These are phyloP conservation scores for Plectosphaerella sp. DNA, from an alignment of 2,329 filamentous ascomycete species.

Conservation along the genomic window DNA sequence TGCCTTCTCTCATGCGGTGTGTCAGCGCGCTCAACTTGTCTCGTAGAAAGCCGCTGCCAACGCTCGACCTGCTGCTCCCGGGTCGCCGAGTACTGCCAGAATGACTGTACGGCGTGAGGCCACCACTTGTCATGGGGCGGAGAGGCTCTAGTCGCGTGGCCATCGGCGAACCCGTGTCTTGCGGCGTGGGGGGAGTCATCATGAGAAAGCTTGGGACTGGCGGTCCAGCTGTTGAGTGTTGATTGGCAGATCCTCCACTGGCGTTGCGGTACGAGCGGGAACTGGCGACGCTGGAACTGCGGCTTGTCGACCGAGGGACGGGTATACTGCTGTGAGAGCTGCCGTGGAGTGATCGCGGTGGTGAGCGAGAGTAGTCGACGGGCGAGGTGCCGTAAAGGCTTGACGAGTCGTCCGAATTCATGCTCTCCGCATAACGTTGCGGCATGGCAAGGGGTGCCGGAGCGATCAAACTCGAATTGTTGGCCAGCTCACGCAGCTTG, in stretches of 20 bases:
- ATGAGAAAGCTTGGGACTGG: slow-evolving; percentile 35
- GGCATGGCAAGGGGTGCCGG: slow-evolving; percentile 25
- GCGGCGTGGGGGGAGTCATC: slow-evolving; percentile 43
- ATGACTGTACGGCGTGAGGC: slow-evolving; percentile 13
- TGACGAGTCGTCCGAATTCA: slow-evolving; percentile 53
- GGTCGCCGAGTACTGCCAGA: slow-evolving; percentile 4
- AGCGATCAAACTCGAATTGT: slow-evolving; percentile 61
- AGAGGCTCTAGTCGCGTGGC: slow-evolving; percentile 14
- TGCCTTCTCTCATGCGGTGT: slow-evolving; percentile 15
- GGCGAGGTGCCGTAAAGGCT: slow-evolving; percentile 49
- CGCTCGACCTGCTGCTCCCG: slow-evolving; percentile 16
- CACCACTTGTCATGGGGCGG: slow-evolving; percentile 16
- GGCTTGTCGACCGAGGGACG: slow-evolving; percentile 38
- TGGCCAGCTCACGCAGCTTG: slow-evolving; percentile 75
- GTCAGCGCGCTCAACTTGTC: slow-evolving; percentile 28
- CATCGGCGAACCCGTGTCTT: slow-evolving; percentile 11
- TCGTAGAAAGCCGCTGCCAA: slow-evolving; percentile 24
- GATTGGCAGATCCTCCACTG: slow-evolving; percentile 19
- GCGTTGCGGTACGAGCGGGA: slow-evolving; percentile 32
- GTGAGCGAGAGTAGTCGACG: slow-evolving; percentile 55
- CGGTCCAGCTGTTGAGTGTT: slow-evolving; percentile 13
- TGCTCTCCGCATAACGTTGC: slow-evolving; percentile 33
- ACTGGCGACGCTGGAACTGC: slow-evolving; percentile 49
- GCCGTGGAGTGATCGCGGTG: slow-evolving; percentile 47
- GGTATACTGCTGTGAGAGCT: slow-evolving; percentile 44